A percentile compares a stretch with the other conserved stretches of the same genome.
phyloP scores from a whole-genome alignment of 768 basidiomycete species.

The Fomitopsis pulvina region DNA sequence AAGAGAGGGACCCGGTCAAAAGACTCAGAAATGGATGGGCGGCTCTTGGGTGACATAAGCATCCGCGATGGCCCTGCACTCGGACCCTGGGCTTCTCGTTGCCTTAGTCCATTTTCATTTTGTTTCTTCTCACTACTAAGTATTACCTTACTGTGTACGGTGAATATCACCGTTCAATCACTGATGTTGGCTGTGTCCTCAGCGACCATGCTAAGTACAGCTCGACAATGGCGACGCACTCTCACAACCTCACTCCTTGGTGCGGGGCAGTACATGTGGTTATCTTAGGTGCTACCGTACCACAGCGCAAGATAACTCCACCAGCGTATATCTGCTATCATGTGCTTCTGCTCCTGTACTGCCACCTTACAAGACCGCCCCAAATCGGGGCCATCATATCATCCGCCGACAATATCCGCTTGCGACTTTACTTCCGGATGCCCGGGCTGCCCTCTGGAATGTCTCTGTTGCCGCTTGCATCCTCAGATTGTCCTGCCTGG shows the following conservation, averaged over 20 bases:
- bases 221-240: background rate
- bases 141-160: too few relatives aligned
- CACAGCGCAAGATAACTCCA: background rate
- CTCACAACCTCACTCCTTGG: background rate
- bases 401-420: too few relatives aligned
- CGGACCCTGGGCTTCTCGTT: constrained; percentile 1
- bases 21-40: background rate
- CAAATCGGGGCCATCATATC: too few relatives aligned
- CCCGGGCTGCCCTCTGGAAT: too few relatives aligned
- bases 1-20: constrained; percentile 3
- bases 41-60: constrained; percentile 9
- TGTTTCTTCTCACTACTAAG: background rate
- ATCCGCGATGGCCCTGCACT: constrained; percentile 1
- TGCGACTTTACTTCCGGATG: too few relatives aligned
- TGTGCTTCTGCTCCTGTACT: background rate
- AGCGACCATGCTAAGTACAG: background rate
- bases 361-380: background rate
- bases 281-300: too few relatives aligned
- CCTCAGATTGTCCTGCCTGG: too few relatives aligned
- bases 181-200: background rate
- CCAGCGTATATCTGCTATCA: background rate
- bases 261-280: too few relatives aligned
- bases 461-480: too few relatives aligned
- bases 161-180: too few relatives aligned
- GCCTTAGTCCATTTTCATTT: background rate